Evolutionary conservation across 192 early-diverging fungal species (phyloP).

Genomic region (Umbelopsis ramanniana): DNA sequence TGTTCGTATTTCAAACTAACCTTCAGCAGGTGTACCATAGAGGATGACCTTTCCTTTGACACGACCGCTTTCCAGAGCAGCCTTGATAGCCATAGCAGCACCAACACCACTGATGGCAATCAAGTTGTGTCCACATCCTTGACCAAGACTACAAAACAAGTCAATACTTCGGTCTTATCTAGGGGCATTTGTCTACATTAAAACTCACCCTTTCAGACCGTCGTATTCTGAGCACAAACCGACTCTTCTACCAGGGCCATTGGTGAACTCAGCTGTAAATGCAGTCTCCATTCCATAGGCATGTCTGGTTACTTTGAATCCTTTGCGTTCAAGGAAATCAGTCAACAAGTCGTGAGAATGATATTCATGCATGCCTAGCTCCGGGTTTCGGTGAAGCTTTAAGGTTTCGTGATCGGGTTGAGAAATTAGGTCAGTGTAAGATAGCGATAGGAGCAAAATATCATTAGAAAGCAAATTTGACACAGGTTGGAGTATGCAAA

Average conservation of each 20-base stretch:
- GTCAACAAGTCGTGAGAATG: constrained; percentile 69
- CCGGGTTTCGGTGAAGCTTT: constrained; percentile 63
- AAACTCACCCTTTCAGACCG: constrained; percentile 61
- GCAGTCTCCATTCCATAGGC: constrained; percentile 74
- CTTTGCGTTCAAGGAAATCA: constrained; percentile 63
- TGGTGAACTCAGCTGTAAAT: constrained; percentile 69
- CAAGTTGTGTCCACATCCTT: constrained; percentile 72
- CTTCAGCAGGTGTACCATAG: constrained; percentile 82
- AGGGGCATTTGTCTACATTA: background rate
- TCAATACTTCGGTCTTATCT: background rate
- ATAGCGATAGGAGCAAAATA: background rate
- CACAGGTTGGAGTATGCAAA: too few relatives aligned
- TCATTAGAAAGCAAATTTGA: too few relatives aligned
- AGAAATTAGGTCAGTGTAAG: background rate
- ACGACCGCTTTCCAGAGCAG: constrained; percentile 44
- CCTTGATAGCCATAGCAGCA: constrained; percentile 54
- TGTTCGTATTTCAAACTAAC: background rate
- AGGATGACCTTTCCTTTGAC: constrained; percentile 64
- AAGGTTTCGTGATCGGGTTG: constrained; percentile 11
- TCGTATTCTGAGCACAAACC: constrained; percentile 67
- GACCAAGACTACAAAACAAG: constrained; percentile 28
- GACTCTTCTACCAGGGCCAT: constrained; percentile 50
- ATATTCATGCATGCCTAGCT: constrained; percentile 59
- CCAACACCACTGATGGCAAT: constrained; percentile 69
- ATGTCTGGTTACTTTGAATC: constrained; percentile 65